Base-by-base conservation (phyloP, 768 basidiomycete species). In the Trametes gibbosa region DNA sequence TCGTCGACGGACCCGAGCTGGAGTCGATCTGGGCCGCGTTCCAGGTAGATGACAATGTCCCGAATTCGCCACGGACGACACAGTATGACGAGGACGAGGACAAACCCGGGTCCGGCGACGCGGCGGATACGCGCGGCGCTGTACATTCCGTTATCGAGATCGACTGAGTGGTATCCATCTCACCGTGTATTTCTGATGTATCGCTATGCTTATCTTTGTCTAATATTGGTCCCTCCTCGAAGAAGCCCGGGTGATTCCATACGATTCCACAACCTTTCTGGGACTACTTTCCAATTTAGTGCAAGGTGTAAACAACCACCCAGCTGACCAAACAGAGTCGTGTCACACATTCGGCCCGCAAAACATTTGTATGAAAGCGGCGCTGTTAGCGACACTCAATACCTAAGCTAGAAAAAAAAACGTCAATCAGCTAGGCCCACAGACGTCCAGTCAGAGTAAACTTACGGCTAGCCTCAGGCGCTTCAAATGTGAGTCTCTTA, bases 21-120 rank as follows among this genome's bases (percentile, higher is more conserved):
- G 73, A 73, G 50, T 51, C 61, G 21, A 66, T 72, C 2, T 74
- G 71, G 71, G 61, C 59, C 16, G 63, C 67, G 16, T 73, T 70
- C 56, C 71, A 73, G 25, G 43, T 47, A 3, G 53, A 54, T 12
- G 53, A 54, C 4, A 54, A 37, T 32, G 29, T 54, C 17, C 53
- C 53, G 23, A 19, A 32, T 10, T 32, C 29, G 29, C 29, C 34
- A 2, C 19, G 43, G 42, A 46, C 12, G 43, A 37, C 42, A 12
- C 53, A 46, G 43, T 37, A 35, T 19, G 53, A 47, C 21, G 43
- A 47, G 13, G 53, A 54, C 8, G 52, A 53, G n/a, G 8, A 1
- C 2, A 41, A 53, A 40, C 29, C 29, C 9, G 45, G 24, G 9
- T 19, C 25, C 12, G 8, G 23, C 43, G 43, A 24, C 9, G 43